Percentiles rank a stretch among this genome's conserved stretches.
phyloP scores from a whole-genome alignment of 129 eudicot genomes.

The Arctium minus region DNA sequence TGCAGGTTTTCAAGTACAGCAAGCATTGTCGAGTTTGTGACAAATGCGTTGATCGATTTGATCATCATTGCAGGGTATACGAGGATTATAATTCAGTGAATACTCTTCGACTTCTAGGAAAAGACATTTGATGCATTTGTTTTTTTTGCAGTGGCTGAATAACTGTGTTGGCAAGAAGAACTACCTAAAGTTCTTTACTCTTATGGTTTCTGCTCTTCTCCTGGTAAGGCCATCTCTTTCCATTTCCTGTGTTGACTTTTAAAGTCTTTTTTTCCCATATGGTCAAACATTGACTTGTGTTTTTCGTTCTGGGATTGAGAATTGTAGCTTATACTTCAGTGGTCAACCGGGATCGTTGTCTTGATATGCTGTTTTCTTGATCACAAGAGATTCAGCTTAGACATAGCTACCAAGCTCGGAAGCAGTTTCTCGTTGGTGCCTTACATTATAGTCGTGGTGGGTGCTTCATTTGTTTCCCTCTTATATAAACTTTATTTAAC shows the following conservation, averaged over 20 bases:
- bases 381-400: slow-evolving; percentile 52
- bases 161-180: slow-evolving; percentile 96
- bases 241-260: slow-evolving; percentile 17
- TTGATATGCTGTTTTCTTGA: slow-evolving; percentile 85
- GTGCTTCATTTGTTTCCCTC: slow-evolving; percentile 18
- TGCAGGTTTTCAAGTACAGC: slow-evolving; percentile 97
- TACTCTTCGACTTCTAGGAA: neutral
- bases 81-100: neutral
- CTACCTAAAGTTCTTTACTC: slow-evolving; percentile 84
- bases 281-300: slow-evolving; percentile 38
- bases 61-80: slow-evolving; percentile 98
- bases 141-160: slow-evolving; percentile 77
- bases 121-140: slow-evolving; percentile 11
- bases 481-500: neutral
- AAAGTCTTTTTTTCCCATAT: slow-evolving; percentile 16
- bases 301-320: slow-evolving; percentile 47
- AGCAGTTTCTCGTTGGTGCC: slow-evolving; percentile 94
- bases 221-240: slow-evolving; percentile 53
- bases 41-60: slow-evolving; percentile 93
- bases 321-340: slow-evolving; percentile 96
- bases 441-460: slow-evolving; percentile 86
- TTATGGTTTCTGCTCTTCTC: slow-evolving; percentile 92
- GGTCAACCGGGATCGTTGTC: slow-evolving; percentile 98
- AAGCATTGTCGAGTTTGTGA: slow-evolving; percentile 99
- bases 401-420: slow-evolving; percentile 80